phyloP scores from a whole-genome alignment of 2,329 filamentous ascomycete genomes.

The Fusarium subtropicale region DNA sequence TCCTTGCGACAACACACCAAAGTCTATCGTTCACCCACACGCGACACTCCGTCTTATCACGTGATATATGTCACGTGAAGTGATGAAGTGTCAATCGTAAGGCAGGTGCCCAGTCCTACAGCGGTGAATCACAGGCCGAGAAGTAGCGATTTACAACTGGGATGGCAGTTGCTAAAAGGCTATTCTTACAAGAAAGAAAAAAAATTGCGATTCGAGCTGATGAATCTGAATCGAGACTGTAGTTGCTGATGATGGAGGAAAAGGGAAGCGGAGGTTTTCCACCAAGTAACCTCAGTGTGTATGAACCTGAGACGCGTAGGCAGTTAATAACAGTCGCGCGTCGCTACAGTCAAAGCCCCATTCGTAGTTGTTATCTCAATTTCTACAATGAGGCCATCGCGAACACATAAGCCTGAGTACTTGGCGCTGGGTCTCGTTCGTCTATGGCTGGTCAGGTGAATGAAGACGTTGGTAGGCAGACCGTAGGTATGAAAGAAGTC shows the following conservation, averaged over 20 bases:
- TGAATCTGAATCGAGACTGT: conserved; percentile 16
- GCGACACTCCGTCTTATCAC: conserved; percentile 42
- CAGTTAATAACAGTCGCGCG: background rate
- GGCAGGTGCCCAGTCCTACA: conserved; percentile 11
- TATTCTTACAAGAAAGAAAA: conserved; percentile 25
- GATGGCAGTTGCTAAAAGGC: background rate
- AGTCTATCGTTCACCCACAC: conserved; percentile 48
- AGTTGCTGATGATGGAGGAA: conserved; percentile 22
- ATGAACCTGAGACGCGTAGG: conserved; percentile 10
- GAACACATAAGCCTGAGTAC: conserved; percentile 2
- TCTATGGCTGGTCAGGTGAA: background rate
- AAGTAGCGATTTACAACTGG: background rate
- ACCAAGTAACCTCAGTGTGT: conserved; percentile 1
- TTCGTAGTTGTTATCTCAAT: conserved; percentile 10
- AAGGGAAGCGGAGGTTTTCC: conserved; percentile 7
- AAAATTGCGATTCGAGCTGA: conserved; percentile 7
- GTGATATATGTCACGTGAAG: conserved; percentile 44
- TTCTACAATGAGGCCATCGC: conserved; percentile 25
- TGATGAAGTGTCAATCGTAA: background rate
- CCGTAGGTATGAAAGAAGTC: background rate
- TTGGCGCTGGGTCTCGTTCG: conserved; percentile 7
- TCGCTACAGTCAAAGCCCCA: conserved; percentile 1
- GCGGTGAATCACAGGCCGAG: conserved; percentile 15
- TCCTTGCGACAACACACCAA: conserved; percentile 45
- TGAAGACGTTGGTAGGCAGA: background rate